Evolutionary conservation across 306 rosid species (phyloP), one percentile per base, ranked within the genome.

Genomic region (Erythrophleum fordii): DNA sequence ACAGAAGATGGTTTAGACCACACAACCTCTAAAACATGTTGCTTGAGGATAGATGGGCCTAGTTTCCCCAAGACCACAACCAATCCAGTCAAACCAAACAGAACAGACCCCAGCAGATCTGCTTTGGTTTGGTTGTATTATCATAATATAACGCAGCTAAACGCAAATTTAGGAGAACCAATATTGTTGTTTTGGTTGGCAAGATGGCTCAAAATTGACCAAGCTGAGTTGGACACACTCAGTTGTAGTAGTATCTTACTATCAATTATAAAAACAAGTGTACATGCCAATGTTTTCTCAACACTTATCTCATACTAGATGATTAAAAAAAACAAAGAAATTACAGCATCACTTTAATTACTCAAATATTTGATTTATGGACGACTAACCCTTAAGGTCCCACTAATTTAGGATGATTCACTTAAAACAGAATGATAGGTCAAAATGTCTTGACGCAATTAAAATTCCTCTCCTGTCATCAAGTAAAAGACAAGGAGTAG

Each of bases 131-230:
- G 42, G n/a, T 58, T 56, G 17, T 16, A 20, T 46, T 66, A 73
- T 64, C 67, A 60, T 5, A 55, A 74, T 53, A 22, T 12, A 51
- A 13, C 12, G 9, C 11, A 7, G 25, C 60, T 23, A 26, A 52
- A 55, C 56, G 59, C 62, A 53, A 65, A 20, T 74, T 81, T 53
- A 66, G 62, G 75, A 62, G 52, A 37, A 52, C 44, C 48, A 13
- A 18, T 20, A 59, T 4, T 18, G 9, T 69, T 25, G 62, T 26
- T 48, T 35, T 29, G 55, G 48, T 35, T 28, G 51, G 42, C 72
- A 31, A 69, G 42, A 14, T 48, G 25, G 28, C 78, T 35, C 66
- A 60, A 64, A 70, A 77, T 56, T 62, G 62, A 49, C 49, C 69
- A 62, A 77, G 35, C 34, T 22, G 28, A 72, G 53, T 25, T 22